Evolutionary conservation across 176 grass and related monocot genomes (phyloP), one percentile per base, ranked within the genome.

Genomic region (Ensete glaucum): DNA sequence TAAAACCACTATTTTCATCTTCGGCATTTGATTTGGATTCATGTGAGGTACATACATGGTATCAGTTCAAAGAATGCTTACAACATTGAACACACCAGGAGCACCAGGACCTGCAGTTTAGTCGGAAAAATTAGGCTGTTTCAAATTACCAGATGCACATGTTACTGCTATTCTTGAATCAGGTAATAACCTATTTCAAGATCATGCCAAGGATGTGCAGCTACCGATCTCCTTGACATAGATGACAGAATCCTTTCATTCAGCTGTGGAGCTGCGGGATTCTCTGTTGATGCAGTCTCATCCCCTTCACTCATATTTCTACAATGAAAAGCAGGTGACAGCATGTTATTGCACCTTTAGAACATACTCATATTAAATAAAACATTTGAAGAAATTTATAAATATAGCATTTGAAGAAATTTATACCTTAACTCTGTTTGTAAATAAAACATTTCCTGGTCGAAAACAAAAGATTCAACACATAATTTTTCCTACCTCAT

Each of bases 141-240:
- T 70, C 17, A 70, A 70, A 52, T 25, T 70, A 10, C 3, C 9
- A 70, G 16, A 70, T 8, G 0, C 11, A 65, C 57, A 65, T 27
- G 63, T 25, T 50, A 52, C 16, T 20, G 17, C 1, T 50, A 70
- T 50, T 70, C 50, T 9, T 70, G 16, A 9, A 70, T 70, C 48
- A 70, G 29, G 14, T 51, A 50, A 19, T 8, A 70, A 94, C 91
- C 92, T 80, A 96, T 89, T 84, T 94, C 92, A 78, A 96, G 89
- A 80, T 96, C 93, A 83, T 89, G 92, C 92, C 92, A 96, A 3
- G 93, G 87, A 85, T 96, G 93, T 34, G 92, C 92, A 84, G 92
- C 92, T 34, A 96, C 87, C 1, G 92, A 89, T 76, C 92, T 88
- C 82, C 87, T 92, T 4, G 87, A 92, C 69, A 96, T 54, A 9